Evolutionary conservation across 1,139 yeast genomes (phyloP).

Genomic region (Insectozyma bohioensis): DNA sequence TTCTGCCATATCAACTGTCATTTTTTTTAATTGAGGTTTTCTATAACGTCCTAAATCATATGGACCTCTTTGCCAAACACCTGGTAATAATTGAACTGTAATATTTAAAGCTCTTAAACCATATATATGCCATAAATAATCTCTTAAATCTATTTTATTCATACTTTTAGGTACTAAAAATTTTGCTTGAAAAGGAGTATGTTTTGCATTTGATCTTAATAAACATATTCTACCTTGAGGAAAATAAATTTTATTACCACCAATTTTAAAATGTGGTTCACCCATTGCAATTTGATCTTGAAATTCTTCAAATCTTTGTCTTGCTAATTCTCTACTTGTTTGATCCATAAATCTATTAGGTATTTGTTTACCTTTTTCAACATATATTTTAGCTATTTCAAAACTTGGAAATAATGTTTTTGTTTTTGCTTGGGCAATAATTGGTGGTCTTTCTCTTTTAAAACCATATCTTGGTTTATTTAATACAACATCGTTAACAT

Average conservation of each 20-base stretch:
- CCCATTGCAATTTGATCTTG: conserved; percentile 62
- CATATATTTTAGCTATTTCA: conserved; percentile 36
- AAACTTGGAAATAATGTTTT: conserved; percentile 43
- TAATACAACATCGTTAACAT: conserved; percentile 38
- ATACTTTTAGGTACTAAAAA: conserved; percentile 88
- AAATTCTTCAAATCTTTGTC: conserved; percentile 41
- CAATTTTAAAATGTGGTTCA: conserved; percentile 77
- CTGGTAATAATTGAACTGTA: conserved; percentile 82
- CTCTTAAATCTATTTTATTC: conserved; percentile 88
- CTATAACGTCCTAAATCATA: conserved; percentile 72
- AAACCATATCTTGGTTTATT: conserved; percentile 41
- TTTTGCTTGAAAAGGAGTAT: conserved; percentile 94
- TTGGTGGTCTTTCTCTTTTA: conserved; percentile 39
- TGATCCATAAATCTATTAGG: conserved; percentile 35
- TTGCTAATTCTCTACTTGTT: conserved; percentile 31
- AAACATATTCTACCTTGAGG: conserved; percentile 82
- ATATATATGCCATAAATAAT: conserved; percentile 83
- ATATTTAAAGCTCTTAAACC: conserved; percentile 85
- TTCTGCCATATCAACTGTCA: conserved; percentile 92
- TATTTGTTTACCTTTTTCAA: conserved; percentile 41
- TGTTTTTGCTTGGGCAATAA: conserved; percentile 41
- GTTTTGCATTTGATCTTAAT: conserved; percentile 87
- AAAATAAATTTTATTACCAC: conserved; percentile 69
- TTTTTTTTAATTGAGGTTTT: conserved; percentile 80
- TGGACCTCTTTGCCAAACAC: conserved; percentile 60